phyloP scores from a whole-genome alignment of 441 rosid species.

The Brassica hybrid region DNA sequence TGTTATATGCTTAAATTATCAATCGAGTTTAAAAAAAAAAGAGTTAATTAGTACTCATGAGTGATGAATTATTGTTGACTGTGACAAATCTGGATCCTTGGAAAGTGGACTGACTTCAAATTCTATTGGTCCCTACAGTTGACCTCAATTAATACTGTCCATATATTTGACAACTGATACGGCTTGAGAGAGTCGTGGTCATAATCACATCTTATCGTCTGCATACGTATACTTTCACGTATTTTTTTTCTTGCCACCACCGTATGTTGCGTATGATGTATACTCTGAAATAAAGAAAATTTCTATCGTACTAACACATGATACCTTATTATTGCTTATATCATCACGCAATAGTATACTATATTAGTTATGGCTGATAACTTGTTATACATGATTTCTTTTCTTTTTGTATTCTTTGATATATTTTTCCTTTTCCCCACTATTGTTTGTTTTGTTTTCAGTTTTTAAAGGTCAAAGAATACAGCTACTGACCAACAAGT shows the following conservation, averaged over 20 bases:
- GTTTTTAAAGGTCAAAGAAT: constrained; percentile 21
- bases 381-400: not conserved
- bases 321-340: constrained; percentile 8
- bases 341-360: not conserved
- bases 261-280: not conserved
- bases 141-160: not conserved
- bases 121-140: constrained; percentile 3
- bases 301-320: not conserved
- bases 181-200: not conserved
- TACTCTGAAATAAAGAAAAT: not conserved
- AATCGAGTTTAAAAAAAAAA: not conserved
- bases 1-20: not conserved
- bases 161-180: not conserved
- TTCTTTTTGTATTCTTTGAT: not conserved
- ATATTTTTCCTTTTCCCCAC: not conserved
- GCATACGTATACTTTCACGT: not conserved
- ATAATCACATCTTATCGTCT: not conserved
- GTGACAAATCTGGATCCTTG: not conserved
- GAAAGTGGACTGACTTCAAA: not conserved
- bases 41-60: not conserved
- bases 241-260: not conserved
- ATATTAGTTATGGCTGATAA: not conserved
- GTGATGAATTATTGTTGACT: not conserved
- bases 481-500: constrained; percentile 9
- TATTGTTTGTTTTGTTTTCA: not conserved